Evolutionary conservation across 1,284 basidiomycete species (phyloP).

Genomic region (Cryptococcus neoformans): DNA sequence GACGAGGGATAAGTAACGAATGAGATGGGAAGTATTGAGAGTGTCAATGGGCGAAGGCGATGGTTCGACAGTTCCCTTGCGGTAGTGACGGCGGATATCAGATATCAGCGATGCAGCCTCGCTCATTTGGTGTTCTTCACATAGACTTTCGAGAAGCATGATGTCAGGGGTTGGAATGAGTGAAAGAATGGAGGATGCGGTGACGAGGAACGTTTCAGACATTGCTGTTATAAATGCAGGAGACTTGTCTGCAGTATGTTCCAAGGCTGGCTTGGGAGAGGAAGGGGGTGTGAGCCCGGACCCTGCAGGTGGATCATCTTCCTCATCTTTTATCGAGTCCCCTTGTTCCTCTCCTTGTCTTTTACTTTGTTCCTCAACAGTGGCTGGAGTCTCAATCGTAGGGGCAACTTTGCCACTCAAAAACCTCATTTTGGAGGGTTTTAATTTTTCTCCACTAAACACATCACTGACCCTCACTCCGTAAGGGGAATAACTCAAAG

Average conservation of each 20-base stretch:
- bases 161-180: constrained; percentile 46
- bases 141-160: constrained; percentile 42
- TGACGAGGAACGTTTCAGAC: constrained; percentile 47
- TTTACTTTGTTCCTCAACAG: background rate
- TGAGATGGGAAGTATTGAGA: constrained; percentile 36
- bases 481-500: constrained; percentile 46
- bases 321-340: background rate
- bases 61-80: constrained; percentile 2
- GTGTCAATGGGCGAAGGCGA: constrained; percentile 9
- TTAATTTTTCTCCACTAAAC: constrained; percentile 42
- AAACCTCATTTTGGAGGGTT: constrained; percentile 23
- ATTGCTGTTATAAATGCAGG: constrained; percentile 30
- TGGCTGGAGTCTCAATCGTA: background rate
- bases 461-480: constrained; percentile 42
- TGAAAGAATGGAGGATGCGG: constrained; percentile 43
- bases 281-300: constrained; percentile 43
- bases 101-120: constrained; percentile 48
- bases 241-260: constrained; percentile 4
- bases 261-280: constrained; percentile 22
- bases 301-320: constrained; percentile 38
- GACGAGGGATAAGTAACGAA: constrained; percentile 43
- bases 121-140: constrained; percentile 41
- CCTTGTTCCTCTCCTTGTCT: background rate
- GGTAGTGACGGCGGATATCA: constrained; percentile 38
- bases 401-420: constrained; percentile 29